Base-by-base conservation (phyloP, 768 basidiomycete species). In the Auricularia sp. region DNA sequence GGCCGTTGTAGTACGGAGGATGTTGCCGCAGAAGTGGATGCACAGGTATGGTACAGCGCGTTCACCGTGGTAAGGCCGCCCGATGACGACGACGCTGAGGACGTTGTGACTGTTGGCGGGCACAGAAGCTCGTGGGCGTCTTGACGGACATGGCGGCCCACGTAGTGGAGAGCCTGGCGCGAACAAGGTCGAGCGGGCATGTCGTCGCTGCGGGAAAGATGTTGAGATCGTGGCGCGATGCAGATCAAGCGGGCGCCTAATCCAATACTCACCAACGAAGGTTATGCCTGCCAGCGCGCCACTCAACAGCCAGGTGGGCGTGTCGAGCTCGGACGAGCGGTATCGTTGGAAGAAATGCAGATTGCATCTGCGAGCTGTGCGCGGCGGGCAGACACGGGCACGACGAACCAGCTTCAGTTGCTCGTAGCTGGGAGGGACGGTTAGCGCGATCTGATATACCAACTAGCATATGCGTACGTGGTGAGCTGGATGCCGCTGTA, bases 221-320 rank as follows among this genome's bases (percentile, higher is more conserved):
- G 36, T 65, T 54, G 53, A 21, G 61, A 65, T 56, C 64, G 44
- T 51, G 65, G 63, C 18, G 61, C 66, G 16, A 63, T 65, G 35
- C 39, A 63, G 59, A 33, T 36, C 61, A 36, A 14, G 12, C 14
- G 62, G 56, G 51, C 51, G 62, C 47, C 39, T 36, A 34, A 36
- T 21, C 21, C 23, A 21, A 12, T 11, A 84, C 90, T 72, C 71
- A 93, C 93, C 91, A 67, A 99, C 96, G 66, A 93, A 94, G 8
- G 91, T 90, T 67, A 98, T 91, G 34, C 96, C 96, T 61, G 96
- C 96, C 12, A 96, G 77, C 21, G 93, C 93, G 67, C 96, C 96
- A 63, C 91, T 87, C 1, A 85, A 77, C 51, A 99, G 78, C 64
- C 96, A 83, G 67, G 88, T 88, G 1, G 90, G 90, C 53, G 95